Evolutionary conservation across 495 filamentous ascomycete genomes (phyloP), one percentile per base, ranked within the genome.

Genomic region (Viridothelium virens): DNA sequence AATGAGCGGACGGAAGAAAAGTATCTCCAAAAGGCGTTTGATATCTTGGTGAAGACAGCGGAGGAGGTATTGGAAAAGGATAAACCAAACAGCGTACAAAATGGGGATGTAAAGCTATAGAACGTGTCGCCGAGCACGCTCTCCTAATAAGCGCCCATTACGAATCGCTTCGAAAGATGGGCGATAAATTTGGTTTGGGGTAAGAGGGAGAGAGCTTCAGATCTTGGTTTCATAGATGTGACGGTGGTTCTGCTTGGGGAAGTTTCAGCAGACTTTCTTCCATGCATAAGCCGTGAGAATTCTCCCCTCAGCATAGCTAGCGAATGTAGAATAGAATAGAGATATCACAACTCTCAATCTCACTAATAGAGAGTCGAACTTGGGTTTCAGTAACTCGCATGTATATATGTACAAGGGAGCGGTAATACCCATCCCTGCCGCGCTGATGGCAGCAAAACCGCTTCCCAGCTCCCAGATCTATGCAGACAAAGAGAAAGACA

Each of bases 11-110:
- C 89, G 0, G 84, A 92, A 77, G 87, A 89, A 76, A 84, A 85
- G 70, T 87, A 89, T 75, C 75, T 96, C 9, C 77, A 81, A 63
- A 81, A 82, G 68, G 89, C 91, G 3, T 96, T 96, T 78, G 85
- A 89, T n/a, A 84, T 92, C 59, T 61, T 97, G 2, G 87, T 91
- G 1, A 78, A 82, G 66, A 84, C 81, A 7, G 82, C 89, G 0
- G 88, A 91, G 75, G 85, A 87, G 70, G 78, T 86, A 12, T 73
- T 80, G 65, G 66, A 70, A 61, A 68, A 67, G 41, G 62, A 38
- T 39, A 69, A 71, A 69, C 10, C 48, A 53, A 53, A 53, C 16
- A n/a, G 12, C n/a, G 5, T 31, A 34, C 53, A 33, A 36, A 9
- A 4, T 7, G 53, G 7, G 33, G 31, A 9, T 31, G 53, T 14